These are phyloP conservation scores for Fusarium sp. DNA, from an alignment of 2,329 filamentous ascomycete genomes.

Conservation along the genomic window DNA sequence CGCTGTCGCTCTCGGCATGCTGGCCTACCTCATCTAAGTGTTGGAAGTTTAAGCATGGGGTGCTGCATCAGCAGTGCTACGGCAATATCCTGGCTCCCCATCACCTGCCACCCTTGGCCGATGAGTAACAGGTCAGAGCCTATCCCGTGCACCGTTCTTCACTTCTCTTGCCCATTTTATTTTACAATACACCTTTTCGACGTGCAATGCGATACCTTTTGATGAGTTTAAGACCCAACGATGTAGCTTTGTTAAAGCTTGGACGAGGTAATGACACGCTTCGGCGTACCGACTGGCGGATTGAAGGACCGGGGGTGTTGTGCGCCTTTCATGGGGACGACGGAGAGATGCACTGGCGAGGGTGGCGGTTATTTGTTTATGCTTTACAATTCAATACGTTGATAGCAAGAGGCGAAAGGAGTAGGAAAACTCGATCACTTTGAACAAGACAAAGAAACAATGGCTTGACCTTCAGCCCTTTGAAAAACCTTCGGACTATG, in stretches of 20 bases:
- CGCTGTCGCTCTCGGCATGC: slow-evolving; percentile 60
- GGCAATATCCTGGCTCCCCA: slow-evolving; percentile 29
- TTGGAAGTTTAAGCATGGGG: slow-evolving; percentile 26
- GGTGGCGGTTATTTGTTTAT: slow-evolving; percentile 37
- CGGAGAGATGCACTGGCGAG: slow-evolving; percentile 27
- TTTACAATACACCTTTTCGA: slow-evolving; percentile 46
- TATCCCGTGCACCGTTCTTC: slow-evolving; percentile 33
- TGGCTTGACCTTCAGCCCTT: slow-evolving; percentile 8
- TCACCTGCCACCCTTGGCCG: slow-evolving; percentile 22
- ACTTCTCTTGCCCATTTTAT: slow-evolving; percentile 48
- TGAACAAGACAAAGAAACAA: slow-evolving; percentile 38
- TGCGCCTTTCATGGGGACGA: neutral
- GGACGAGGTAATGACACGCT: slow-evolving; percentile 35
- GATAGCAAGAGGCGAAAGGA: slow-evolving; percentile 51
- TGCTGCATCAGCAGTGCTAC: slow-evolving; percentile 29
- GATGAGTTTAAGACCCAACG: slow-evolving; percentile 41
- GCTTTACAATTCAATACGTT: slow-evolving; percentile 43
- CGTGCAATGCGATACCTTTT: slow-evolving; percentile 44
- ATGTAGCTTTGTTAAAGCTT: slow-evolving; percentile 27
- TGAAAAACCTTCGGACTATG: neutral
- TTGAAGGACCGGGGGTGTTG: slow-evolving; percentile 27
- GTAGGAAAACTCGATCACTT: slow-evolving; percentile 45
- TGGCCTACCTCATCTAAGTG: slow-evolving; percentile 62
- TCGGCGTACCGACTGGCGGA: slow-evolving; percentile 31
- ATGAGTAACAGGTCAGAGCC: slow-evolving; percentile 20